Conservation (phyloP, 768 basidiomycete genomes). For the Pleurotus ostreatus region DNA sequence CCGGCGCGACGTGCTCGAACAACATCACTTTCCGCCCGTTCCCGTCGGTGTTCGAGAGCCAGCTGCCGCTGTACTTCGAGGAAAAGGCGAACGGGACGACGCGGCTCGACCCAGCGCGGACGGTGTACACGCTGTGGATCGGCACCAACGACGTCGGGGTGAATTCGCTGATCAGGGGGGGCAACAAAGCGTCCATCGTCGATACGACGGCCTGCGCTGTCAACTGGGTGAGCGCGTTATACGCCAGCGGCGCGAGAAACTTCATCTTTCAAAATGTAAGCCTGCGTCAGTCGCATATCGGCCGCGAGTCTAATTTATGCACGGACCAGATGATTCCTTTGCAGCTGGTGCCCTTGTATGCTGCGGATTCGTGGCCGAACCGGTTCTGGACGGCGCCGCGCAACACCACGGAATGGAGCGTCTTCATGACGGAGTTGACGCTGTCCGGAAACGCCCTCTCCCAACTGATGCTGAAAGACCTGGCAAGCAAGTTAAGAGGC, state of each 20-base stretch:
- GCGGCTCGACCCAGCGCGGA: constrained; percentile 27
- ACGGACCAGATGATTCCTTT: constrained; percentile 35
- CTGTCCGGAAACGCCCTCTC: constrained; percentile 31
- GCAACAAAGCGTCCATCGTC: constrained; percentile 34
- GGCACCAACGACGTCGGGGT: constrained; percentile 47
- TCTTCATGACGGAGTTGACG: constrained; percentile 34
- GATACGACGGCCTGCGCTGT: constrained; percentile 37
- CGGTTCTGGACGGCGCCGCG: constrained; percentile 28
- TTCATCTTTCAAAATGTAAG: constrained; percentile 49
- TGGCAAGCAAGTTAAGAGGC: constrained; percentile 26
- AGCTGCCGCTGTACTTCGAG: constrained; percentile 34
- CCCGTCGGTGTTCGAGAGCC: constrained; percentile 35
- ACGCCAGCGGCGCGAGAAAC: constrained; percentile 42
- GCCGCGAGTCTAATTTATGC: too few relatives aligned
- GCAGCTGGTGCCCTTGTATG: constrained; percentile 31
- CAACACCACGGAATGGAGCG: constrained; percentile 37
- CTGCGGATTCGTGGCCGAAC: constrained; percentile 27
- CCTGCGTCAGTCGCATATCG: neutral
- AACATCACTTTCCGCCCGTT: constrained; percentile 32
- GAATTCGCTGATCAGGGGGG: constrained; percentile 32
- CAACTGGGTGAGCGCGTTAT: constrained; percentile 36
- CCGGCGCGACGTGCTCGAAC: constrained; percentile 45
- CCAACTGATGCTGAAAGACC: constrained; percentile 28
- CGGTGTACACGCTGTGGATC: constrained; percentile 50
- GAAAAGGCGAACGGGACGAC: constrained; percentile 18